Evolutionary conservation across 2,329 filamentous ascomycete species (phyloP).

Genomic region (Microsporum audouinii): DNA sequence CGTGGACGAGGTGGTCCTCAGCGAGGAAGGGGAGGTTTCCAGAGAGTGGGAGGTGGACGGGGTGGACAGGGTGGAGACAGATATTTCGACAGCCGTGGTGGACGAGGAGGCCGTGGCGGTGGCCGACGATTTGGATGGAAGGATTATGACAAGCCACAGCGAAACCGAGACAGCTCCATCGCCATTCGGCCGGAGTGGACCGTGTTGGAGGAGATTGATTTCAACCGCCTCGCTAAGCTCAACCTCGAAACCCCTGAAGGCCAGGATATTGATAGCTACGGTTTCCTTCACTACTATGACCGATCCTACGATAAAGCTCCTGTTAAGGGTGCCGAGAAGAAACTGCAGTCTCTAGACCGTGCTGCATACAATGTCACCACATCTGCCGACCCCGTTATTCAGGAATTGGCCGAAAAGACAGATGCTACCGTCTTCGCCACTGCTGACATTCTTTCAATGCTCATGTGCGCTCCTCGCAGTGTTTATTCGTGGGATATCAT

Average conservation of each 20-base stretch:
- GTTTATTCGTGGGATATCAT: constrained; percentile 98
- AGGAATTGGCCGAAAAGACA: constrained; percentile 90
- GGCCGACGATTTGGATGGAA: constrained; percentile 94
- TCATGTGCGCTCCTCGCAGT: constrained; percentile 94
- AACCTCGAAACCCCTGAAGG: constrained; percentile 91
- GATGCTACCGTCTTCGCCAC: constrained; percentile 96
- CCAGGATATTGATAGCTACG: constrained; percentile 89
- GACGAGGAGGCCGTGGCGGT: constrained; percentile 53
- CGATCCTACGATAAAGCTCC: constrained; percentile 87
- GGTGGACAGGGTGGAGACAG: constrained; percentile 52
- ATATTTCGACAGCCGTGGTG: constrained; percentile 59
- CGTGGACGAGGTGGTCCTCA: constrained; percentile 41
- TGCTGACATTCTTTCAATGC: constrained; percentile 94
- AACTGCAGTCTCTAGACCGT: constrained; percentile 78
- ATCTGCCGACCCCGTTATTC: constrained; percentile 88
- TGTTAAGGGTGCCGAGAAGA: constrained; percentile 78
- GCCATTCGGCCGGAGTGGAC: constrained; percentile 94
- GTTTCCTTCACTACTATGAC: constrained; percentile 98
- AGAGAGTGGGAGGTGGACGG: constrained; percentile 56
- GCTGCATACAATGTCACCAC: constrained; percentile 98
- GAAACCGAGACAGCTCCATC: constrained; percentile 90
- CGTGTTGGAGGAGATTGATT: constrained; percentile 96
- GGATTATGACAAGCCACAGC: constrained; percentile 94
- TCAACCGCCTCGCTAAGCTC: constrained; percentile 85
- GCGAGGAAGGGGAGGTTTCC: constrained; percentile 59